These are phyloP conservation scores for Kodamaea arcana DNA, from an alignment of 1,139 yeast genomes.

Conservation along the genomic window DNA sequence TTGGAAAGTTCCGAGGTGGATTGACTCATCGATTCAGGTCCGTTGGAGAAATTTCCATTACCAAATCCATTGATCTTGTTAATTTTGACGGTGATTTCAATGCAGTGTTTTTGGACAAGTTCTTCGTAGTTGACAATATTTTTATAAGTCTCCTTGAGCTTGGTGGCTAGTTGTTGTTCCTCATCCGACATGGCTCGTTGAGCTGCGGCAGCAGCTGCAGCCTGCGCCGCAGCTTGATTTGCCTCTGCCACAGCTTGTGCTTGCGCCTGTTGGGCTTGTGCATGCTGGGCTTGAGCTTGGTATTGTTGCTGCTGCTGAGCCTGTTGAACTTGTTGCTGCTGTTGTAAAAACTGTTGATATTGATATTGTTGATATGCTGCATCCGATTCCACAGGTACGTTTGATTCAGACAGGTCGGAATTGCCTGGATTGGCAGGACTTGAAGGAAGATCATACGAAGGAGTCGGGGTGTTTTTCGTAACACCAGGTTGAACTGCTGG, in stretches of 20 bases:
- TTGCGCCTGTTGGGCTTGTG: slow-evolving; percentile 1
- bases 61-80: slow-evolving; percentile 38
- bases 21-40: slow-evolving; percentile 16
- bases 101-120: slow-evolving; percentile 64
- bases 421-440: slow-evolving; percentile 35
- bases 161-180: slow-evolving; percentile 67
- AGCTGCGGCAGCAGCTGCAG: slow-evolving; percentile 11
- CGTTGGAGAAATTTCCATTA: slow-evolving; percentile 10
- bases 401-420: slow-evolving; percentile 43
- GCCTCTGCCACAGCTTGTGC: slow-evolving; percentile 8
- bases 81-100: slow-evolving; percentile 49
- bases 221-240: slow-evolving; percentile 7
- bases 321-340: not conserved
- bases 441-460: slow-evolving; percentile 41
- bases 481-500: not conserved
- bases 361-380: not conserved
- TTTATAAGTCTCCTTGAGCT: slow-evolving; percentile 69
- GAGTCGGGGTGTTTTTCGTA: slow-evolving; percentile 36
- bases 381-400: slow-evolving; percentile 7
- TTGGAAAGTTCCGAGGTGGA: slow-evolving; percentile 51
- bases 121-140: slow-evolving; percentile 65
- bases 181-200: slow-evolving; percentile 50
- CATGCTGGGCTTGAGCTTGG: slow-evolving; percentile 6
- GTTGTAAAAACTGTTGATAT: slow-evolving; percentile 1
- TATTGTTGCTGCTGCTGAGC: slow-evolving; percentile 11